These are phyloP conservation scores for Phyllosticta capitalensis DNA, from an alignment of 2,329 filamentous ascomycete species.

Conservation along the genomic window DNA sequence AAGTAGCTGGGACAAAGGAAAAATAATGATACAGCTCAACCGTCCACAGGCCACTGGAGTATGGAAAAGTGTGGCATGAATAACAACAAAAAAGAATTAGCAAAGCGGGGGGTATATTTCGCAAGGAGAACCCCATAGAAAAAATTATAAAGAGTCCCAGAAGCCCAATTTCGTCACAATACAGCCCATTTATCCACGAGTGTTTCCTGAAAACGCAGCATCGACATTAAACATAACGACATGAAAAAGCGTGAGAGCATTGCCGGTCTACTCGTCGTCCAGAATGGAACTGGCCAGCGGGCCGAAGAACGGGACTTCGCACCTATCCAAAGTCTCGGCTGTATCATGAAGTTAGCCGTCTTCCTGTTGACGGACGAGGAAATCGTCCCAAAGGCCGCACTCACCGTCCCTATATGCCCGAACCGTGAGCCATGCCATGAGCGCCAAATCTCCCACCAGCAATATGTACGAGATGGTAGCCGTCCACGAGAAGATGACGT, in stretches of 20 bases:
- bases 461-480: slow-evolving; percentile 74
- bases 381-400: slow-evolving; percentile 14
- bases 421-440: slow-evolving; percentile 68
- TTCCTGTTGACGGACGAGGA: not conserved
- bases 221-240: slow-evolving; percentile 30
- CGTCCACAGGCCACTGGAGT: not conserved
- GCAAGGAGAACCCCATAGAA: not conserved
- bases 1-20: not conserved
- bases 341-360: not conserved
- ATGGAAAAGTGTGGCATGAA: not conserved
- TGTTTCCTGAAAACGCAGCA: slow-evolving; percentile 24
- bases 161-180: not conserved
- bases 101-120: not conserved
- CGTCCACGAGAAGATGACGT: slow-evolving; percentile 82
- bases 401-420: slow-evolving; percentile 78
- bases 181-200: not conserved
- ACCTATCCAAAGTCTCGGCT: slow-evolving; percentile 58
- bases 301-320: slow-evolving; percentile 81
- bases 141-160: not conserved
- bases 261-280: slow-evolving; percentile 64
- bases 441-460: slow-evolving; percentile 61
- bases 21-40: not conserved
- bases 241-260: slow-evolving; percentile 19
- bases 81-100: not conserved
- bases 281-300: slow-evolving; percentile 77